A percentile compares a stretch with the other conserved stretches of the same genome.
Conservation (phyloP, 2,329 filamentous ascomycete genomes). For the Passalora sequoiae region DNA sequence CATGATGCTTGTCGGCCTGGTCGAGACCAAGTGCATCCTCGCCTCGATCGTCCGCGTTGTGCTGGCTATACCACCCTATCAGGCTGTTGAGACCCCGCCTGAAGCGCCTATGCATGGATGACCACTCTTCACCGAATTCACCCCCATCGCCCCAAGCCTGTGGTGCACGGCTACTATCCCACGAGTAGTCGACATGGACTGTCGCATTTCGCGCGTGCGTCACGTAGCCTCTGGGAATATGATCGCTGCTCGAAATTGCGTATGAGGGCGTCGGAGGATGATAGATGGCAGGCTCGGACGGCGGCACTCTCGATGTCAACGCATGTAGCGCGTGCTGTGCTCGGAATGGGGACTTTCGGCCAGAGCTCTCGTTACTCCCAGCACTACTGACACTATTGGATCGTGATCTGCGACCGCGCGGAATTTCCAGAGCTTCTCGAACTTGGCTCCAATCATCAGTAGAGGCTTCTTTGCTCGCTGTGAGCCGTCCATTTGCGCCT, state of each 20-base stretch:
- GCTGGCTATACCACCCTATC: slow-evolving; percentile 71
- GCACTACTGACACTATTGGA: slow-evolving; percentile 44
- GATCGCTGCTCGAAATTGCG: slow-evolving; percentile 71
- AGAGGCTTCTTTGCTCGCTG: slow-evolving; percentile 22
- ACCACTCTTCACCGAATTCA: slow-evolving; percentile 89
- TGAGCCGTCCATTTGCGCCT: slow-evolving; percentile 30
- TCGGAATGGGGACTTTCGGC: slow-evolving; percentile 27
- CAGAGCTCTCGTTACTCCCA: slow-evolving; percentile 29
- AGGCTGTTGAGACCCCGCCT: slow-evolving; percentile 71
- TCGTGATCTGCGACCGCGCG: slow-evolving; percentile 41
- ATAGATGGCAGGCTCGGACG: slow-evolving; percentile 49
- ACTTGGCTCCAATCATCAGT: slow-evolving; percentile 30
- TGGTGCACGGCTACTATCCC: slow-evolving; percentile 81
- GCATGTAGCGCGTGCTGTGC: slow-evolving; percentile 23
- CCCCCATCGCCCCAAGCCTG: slow-evolving; percentile 84
- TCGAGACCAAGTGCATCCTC: slow-evolving; percentile 34
- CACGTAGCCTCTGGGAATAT: slow-evolving; percentile 83
- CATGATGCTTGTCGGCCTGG: slow-evolving; percentile 33
- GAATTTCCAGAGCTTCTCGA: slow-evolving; percentile 29
- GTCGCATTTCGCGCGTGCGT: slow-evolving; percentile 85
- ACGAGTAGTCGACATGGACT: slow-evolving; percentile 82
- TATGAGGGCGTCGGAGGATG: slow-evolving; percentile 74
- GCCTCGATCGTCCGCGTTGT: slow-evolving; percentile 33
- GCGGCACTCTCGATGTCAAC: slow-evolving; percentile 22
- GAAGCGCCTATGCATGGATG: slow-evolving; percentile 87